These are phyloP conservation scores for Escovopsis sp. DNA, from an alignment of 2,329 filamentous ascomycete genomes.

Conservation along the genomic window DNA sequence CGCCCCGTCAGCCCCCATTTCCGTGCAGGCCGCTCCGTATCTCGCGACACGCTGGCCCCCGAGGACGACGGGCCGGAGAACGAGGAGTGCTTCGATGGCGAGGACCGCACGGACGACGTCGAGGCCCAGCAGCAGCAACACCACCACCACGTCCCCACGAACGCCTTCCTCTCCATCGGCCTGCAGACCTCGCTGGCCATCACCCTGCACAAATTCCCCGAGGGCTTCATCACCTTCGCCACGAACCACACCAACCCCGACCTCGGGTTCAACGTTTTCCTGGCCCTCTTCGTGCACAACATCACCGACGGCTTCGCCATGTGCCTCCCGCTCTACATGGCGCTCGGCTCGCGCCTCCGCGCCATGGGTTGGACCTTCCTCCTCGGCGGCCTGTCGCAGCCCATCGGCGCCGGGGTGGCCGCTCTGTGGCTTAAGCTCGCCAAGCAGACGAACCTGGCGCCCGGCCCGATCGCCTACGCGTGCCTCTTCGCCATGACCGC, in stretches of 20 bases:
- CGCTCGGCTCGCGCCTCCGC: slow-evolving; percentile 61
- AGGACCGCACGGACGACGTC: slow-evolving; percentile 24
- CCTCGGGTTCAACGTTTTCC: slow-evolving; percentile 81
- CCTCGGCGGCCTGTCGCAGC: slow-evolving; percentile 76
- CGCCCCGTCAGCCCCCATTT: slow-evolving; percentile 18
- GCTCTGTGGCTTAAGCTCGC: slow-evolving; percentile 74
- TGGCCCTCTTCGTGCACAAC: slow-evolving; percentile 95
- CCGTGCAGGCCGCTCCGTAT: slow-evolving; percentile 24
- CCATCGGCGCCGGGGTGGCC: slow-evolving; percentile 69
- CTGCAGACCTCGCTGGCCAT: slow-evolving; percentile 92
- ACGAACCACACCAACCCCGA: slow-evolving; percentile 90
- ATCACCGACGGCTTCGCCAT: slow-evolving; percentile 95
- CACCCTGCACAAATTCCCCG: slow-evolving; percentile 88
- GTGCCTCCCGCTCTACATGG: slow-evolving; percentile 83
- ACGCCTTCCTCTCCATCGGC: slow-evolving; percentile 88
- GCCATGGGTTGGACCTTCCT: slow-evolving; percentile 77
- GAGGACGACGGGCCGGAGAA: slow-evolving; percentile 10
- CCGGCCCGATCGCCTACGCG: slow-evolving; percentile 51
- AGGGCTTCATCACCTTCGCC: slow-evolving; percentile 78
- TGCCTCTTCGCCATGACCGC: slow-evolving; percentile 78
- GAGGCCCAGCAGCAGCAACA: slow-evolving; percentile 36
- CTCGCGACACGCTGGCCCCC: slow-evolving; percentile 21
- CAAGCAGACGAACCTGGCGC: slow-evolving; percentile 30
- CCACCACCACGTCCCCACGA: slow-evolving; percentile 89
- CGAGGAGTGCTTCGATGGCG: slow-evolving; percentile 10